Percentiles rank a stretch among this genome's conserved stretches.
Evolutionary conservation across 2,329 filamentous ascomycete species (phyloP).

Genomic region (Bipolaris victoriae): DNA sequence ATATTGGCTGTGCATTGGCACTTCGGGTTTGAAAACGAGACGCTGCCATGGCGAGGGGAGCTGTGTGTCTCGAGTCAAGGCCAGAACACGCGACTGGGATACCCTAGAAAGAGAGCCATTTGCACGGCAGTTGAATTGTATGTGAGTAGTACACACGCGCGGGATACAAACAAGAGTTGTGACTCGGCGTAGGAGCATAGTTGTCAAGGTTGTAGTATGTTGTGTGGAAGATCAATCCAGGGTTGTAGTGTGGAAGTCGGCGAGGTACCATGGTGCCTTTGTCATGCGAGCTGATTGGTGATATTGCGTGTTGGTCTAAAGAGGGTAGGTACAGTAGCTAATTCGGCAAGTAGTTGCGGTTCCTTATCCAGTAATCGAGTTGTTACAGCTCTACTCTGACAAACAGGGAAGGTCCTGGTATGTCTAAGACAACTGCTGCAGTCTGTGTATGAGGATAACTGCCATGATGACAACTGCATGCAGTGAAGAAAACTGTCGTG

Average conservation of each 20-base stretch:
- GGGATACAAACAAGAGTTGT: background rate
- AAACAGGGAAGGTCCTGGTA: background rate
- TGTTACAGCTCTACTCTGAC: constrained; percentile 1
- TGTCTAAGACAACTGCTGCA: background rate
- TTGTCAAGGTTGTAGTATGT: background rate
- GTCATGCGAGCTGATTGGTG: background rate
- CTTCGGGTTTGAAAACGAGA: background rate
- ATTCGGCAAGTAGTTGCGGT: background rate
- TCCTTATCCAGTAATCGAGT: background rate
- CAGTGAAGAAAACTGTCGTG: background rate
- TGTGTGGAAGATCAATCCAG: background rate
- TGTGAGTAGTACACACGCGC: no score
- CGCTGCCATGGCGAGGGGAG: background rate
- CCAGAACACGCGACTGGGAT: background rate
- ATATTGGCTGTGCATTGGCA: background rate
- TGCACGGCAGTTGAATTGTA: background rate
- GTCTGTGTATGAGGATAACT: background rate
- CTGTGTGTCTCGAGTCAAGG: background rate
- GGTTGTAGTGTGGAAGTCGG: background rate
- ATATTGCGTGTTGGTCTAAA: background rate
- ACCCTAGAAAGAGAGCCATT: background rate
- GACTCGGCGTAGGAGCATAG: background rate
- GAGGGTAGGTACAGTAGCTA: background rate
- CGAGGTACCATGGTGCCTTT: background rate
- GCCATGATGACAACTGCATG: background rate